Percentiles rank a stretch among this genome's conserved stretches.
Conservation (phyloP, 257 asterid species). For the Nicotiana otophora region DNA sequence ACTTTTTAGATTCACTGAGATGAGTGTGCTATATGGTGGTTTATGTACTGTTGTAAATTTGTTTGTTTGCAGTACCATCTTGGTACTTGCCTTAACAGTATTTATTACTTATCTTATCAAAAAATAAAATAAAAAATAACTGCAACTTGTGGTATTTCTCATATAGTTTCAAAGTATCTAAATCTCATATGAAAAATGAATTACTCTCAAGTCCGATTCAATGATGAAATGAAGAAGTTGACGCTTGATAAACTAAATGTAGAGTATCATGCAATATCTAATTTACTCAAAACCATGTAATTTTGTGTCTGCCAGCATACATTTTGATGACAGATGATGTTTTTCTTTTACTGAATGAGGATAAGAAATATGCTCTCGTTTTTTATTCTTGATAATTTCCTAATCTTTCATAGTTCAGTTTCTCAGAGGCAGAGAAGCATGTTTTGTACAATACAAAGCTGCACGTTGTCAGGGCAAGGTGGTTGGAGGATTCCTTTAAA, state of each 20-base stretch:
- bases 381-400: background rate
- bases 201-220: background rate
- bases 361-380: background rate
- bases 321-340: background rate
- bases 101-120: too few relatives aligned
- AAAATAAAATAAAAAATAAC: too few relatives aligned
- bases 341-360: background rate
- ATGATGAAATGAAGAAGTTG: background rate
- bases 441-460: constrained; percentile 41
- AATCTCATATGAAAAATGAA: too few relatives aligned
- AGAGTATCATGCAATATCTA: background rate
- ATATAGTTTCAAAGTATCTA: background rate
- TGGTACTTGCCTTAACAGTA: too few relatives aligned
- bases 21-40: too few relatives aligned
- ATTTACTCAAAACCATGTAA: background rate
- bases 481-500: constrained; percentile 77
- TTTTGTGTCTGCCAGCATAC: background rate
- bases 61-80: too few relatives aligned
- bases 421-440: constrained; percentile 49
- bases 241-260: background rate
- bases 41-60: too few relatives aligned
- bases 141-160: too few relatives aligned
- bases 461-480: constrained; percentile 60
- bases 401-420: constrained; percentile 40
- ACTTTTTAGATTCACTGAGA: too few relatives aligned